Conservation (phyloP, 176 grass and related monocot species). For the Carex cristatella region DNA sequence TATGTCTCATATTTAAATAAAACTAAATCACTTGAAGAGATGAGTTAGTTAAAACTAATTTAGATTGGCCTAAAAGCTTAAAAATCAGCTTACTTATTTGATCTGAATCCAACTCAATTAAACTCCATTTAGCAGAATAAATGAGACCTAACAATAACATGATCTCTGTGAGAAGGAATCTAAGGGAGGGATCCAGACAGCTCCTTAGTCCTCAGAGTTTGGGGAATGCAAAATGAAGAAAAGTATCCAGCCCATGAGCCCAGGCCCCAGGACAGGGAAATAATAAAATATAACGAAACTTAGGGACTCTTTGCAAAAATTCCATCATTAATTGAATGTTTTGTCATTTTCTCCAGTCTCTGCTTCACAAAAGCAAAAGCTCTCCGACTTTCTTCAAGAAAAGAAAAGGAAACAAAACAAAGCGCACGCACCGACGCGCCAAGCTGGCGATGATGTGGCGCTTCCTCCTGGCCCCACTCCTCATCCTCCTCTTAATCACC, state of each 20-base stretch:
- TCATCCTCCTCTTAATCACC: conserved; percentile 8
- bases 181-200: too few relatives aligned
- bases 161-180: too few relatives aligned
- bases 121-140: too few relatives aligned
- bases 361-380: not conserved
- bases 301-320: not conserved
- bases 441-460: conserved; percentile 31
- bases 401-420: not conserved
- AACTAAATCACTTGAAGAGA: too few relatives aligned
- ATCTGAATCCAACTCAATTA: too few relatives aligned
- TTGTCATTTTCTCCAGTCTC: conserved; percentile 1
- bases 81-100: too few relatives aligned
- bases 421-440: conserved; percentile 15
- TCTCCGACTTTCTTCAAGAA: not conserved
- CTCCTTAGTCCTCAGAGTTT: too few relatives aligned
- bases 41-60: too few relatives aligned
- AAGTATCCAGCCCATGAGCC: not conserved
- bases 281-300: not conserved
- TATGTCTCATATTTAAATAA: too few relatives aligned
- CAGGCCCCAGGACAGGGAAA: not conserved
- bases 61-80: too few relatives aligned
- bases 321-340: not conserved
- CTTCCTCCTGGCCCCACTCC: not conserved
- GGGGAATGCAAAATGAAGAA: too few relatives aligned
- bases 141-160: too few relatives aligned